Percentiles rank a stretch among this genome's conserved stretches.
phyloP scores from a whole-genome alignment of 2,329 filamentous ascomycete species.

The Oidium heveae region DNA sequence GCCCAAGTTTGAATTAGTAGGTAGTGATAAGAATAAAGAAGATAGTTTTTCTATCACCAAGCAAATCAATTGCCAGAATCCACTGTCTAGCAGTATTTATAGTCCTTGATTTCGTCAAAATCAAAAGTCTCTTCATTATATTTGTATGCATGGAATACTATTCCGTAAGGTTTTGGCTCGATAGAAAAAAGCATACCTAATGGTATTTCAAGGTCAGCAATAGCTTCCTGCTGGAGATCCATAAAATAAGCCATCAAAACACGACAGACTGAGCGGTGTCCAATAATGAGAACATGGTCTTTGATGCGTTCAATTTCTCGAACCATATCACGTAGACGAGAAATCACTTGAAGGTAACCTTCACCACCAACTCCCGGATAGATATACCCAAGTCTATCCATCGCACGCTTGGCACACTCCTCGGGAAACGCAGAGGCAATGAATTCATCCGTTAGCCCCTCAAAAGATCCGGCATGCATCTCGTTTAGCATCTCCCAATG shows the following conservation, averaged over 20 bases:
- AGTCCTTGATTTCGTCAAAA: conserved; percentile 73
- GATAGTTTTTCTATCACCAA: too few relatives aligned
- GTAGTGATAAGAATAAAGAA: neutral
- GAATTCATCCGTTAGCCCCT: conserved; percentile 83
- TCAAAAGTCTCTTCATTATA: conserved; percentile 57
- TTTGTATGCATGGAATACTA: conserved; percentile 85
- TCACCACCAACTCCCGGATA: conserved; percentile 92
- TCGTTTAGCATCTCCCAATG: conserved; percentile 97
- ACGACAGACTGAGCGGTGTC: conserved; percentile 74
- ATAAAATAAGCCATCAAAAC: conserved; percentile 94
- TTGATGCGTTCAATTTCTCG: conserved; percentile 93
- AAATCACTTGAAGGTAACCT: conserved; percentile 91
- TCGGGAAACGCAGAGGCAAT: conserved; percentile 57
- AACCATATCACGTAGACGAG: conserved; percentile 81
- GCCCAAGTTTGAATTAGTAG: neutral
- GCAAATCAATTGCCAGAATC: conserved; percentile 3
- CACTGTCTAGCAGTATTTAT: conserved; percentile 37
- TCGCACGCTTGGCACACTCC: conserved; percentile 56
- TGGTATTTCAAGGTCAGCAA: conserved; percentile 83
- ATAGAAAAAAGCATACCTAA: conserved; percentile 85
- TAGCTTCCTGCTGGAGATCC: conserved; percentile 69
- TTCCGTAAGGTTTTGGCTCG: conserved; percentile 91
- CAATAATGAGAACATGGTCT: conserved; percentile 79
- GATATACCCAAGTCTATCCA: conserved; percentile 83
- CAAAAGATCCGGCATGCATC: conserved; percentile 75